Evolutionary conservation across 306 rosid genomes (phyloP).

Genomic region (Glycyrrhiza uralensis): DNA sequence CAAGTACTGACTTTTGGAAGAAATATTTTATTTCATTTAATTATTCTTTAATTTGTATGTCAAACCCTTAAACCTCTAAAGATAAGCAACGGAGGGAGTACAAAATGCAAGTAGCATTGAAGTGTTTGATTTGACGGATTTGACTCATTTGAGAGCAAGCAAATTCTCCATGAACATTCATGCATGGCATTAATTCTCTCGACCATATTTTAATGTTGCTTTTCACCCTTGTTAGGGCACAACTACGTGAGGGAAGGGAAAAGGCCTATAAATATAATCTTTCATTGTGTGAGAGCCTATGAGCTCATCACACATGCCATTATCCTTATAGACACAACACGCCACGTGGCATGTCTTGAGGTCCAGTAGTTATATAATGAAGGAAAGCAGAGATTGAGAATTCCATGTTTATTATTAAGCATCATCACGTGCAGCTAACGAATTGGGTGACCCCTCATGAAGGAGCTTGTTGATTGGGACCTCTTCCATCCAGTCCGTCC

Average conservation of each 20-base stretch:
- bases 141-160: background rate
- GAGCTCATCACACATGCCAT: conserved; percentile 65
- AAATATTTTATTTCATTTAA: too few species aligned
- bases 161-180: conserved; percentile 2
- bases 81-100: too few species aligned
- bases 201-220: background rate
- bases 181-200: background rate
- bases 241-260: conserved; percentile 38
- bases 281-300: conserved; percentile 19
- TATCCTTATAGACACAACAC: conserved; percentile 51
- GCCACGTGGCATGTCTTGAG: conserved; percentile 55
- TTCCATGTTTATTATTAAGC: conserved; percentile 40
- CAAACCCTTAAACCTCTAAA: too few species aligned
- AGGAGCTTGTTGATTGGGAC: conserved; percentile 1
- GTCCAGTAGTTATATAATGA: conserved; percentile 4
- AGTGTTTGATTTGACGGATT: background rate
- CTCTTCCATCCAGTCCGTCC: conserved; percentile 5
- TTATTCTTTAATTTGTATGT: too few species aligned
- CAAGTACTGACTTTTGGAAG: too few species aligned
- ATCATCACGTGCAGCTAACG: conserved; percentile 53
- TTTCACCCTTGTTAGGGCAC: conserved; percentile 34
- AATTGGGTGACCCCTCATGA: conserved; percentile 24
- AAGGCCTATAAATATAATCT: conserved; percentile 8
- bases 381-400: conserved; percentile 36
- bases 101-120: background rate